Conservation (phyloP, 1,284 basidiomycete genomes). For the Marasmius fiardii region DNA sequence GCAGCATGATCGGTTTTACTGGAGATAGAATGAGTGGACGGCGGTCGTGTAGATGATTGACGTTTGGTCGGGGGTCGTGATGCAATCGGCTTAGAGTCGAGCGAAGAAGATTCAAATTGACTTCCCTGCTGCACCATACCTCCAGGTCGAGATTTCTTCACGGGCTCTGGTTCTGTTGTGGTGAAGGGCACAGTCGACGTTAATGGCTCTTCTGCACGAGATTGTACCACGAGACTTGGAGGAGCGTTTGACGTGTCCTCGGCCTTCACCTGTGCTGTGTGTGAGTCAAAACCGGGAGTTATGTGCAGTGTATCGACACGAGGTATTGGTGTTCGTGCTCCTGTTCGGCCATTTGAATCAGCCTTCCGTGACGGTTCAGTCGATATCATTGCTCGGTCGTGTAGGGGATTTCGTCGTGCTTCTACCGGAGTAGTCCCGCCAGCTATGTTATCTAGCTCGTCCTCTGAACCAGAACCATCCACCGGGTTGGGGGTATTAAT, state of each 20-base stretch:
- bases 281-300: constrained; percentile 25
- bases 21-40: constrained; percentile 57
- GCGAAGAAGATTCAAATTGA: constrained; percentile 12
- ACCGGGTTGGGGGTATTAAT: constrained; percentile 58
- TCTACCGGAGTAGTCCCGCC: constrained; percentile 18
- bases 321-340: constrained; percentile 21
- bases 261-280: constrained; percentile 3
- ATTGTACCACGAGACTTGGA: background rate
- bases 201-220: background rate
- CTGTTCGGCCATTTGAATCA: constrained; percentile 1
- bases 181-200: background rate
- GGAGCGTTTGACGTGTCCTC: constrained; percentile 8
- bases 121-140: constrained; percentile 5
- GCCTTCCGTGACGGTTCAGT: constrained; percentile 1
- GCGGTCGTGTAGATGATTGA: constrained; percentile 46
- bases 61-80: constrained; percentile 24
- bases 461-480: constrained; percentile 41
- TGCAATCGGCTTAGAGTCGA: constrained; percentile 14
- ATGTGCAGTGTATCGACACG: constrained; percentile 36
- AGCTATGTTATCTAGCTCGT: constrained; percentile 26
- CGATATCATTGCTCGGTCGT: background rate
- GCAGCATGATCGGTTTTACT: constrained; percentile 22
- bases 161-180: background rate
- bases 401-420: background rate
- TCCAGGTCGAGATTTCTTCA: background rate